Base-by-base conservation (phyloP, 2,329 filamentous ascomycete species). In the Epichloe gansuensis region DNA sequence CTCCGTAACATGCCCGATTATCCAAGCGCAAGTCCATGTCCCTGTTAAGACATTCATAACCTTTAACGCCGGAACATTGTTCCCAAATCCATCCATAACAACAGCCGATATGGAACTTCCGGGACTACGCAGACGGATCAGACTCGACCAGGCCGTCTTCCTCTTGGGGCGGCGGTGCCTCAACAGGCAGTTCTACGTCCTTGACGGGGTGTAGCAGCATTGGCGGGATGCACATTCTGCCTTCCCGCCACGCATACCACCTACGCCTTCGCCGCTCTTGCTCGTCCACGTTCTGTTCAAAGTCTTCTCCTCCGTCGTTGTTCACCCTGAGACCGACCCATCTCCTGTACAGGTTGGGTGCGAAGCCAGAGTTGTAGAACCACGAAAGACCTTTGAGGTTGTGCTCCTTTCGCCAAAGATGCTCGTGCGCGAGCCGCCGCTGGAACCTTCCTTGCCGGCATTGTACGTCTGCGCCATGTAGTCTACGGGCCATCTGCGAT, bases 171-270 rank as follows among this genome's bases (percentile, higher is more conserved):
- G 76, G 69, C 43, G 76, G 72, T 28, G 76, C 76, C 65, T 78
- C 83, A 2, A 86, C 80, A 7, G 82, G 78, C 49, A 85, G 61
- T 53, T 85, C 80, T 5, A 91, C 77, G 51, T 81, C 78, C 73
- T 95, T 96, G 51, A 95, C 78, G 0, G 91, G 91, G 75, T 96
- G 91, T 57, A 96, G 69, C 56, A 95, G 70, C 84, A 95, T 91
- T 0, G 86, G 88, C 7, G 90, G 89, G 42, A 95, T 71, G 69
- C 91, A 96, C 89, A 95, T 94, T 55, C 90, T 78, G 11, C 88
- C 88, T 67, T 91, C 86, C 85, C 83, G 47, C 82, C 79, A 48
- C 74, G 75, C 77, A 82, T 84, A 57, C 69, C 65, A 43, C 69
- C 67, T 6, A 80, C 73, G 39, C 65, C 69, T 25, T 66, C 63